phyloP scores from a whole-genome alignment of 2,329 filamentous ascomycete species.

The Diaporthe amygdali region DNA sequence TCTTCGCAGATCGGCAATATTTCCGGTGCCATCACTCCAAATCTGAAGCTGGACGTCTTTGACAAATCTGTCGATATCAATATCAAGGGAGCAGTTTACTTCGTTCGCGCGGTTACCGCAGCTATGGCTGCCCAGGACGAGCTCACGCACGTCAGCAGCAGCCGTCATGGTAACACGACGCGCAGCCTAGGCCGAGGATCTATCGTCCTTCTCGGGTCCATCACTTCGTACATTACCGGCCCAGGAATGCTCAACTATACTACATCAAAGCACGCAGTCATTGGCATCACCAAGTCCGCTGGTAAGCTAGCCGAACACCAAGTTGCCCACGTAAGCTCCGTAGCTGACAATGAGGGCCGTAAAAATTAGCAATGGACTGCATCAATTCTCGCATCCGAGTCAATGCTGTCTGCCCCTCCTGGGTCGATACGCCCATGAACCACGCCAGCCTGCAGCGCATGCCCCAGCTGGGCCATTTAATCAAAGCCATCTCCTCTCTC shows the following conservation, averaged over 20 bases:
- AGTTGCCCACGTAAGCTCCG: not conserved
- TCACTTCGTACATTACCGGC: not conserved
- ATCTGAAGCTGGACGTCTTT: not conserved
- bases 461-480: not conserved
- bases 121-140: not conserved
- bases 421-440: slow-evolving; percentile 36
- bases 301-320: not conserved
- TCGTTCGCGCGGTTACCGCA: not conserved
- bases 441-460: not conserved
- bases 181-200: slow-evolving; percentile 7
- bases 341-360: not conserved
- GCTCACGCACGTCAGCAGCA: not conserved
- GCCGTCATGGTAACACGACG: not conserved
- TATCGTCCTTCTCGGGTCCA: not conserved
- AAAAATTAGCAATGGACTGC: slow-evolving; percentile 18
- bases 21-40: not conserved
- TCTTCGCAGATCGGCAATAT: not conserved
- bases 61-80: not conserved
- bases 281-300: not conserved
- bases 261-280: not conserved
- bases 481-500: not conserved
- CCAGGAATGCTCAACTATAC: not conserved
- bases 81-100: not conserved
- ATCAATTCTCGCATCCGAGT: slow-evolving; percentile 36
- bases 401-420: slow-evolving; percentile 38